Base-by-base conservation (phyloP, 352 stramenopile genomes). In the Phytophthora crassamura region DNA sequence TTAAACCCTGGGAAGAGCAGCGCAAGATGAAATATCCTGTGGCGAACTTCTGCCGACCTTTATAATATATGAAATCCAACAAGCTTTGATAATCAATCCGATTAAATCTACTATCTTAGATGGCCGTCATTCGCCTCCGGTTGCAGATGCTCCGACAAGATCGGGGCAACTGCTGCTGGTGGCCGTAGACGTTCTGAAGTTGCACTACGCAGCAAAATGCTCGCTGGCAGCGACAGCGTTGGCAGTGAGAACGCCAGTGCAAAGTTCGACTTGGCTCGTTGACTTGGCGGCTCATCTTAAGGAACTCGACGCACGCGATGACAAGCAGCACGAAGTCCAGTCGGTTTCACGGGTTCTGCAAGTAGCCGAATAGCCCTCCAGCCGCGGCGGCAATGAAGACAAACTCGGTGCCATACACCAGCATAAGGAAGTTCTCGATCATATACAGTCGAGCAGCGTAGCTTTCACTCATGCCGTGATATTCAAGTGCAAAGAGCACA, bases 341-440 rank as follows among this genome's bases (percentile, higher is more conserved):
- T 7, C 84, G 87, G 42, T 95, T 92, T 85, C 87, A 95, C 10
- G 85, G 84, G 42, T 81, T 91, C 61, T 89, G 84, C 34, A 95
- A 61, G 52, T 94, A 95, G 15, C 70, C 71, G 3, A 82, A 55
- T 2, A 95, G 69, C 1, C 84, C 87, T 10, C 84, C 75, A 0
- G 80, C 69, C 35, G 69, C 80, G 2, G 75, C 76, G 22, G 72
- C 87, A 4, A 92, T 70, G 4, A 94, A 59, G 22, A 92, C 53
- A 30, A 94, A 90, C 35, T 95, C 87, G 2, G 64, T 73, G 0
- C 74, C 75, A 51, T 93, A 95, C 7, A 95, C 63, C 4, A 92
- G 41, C 43, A 93, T 91, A 9, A 93, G 73, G 10, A 80, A 52
- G 32, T 89, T 91, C 43, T 91, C 80, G 0, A 84, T 77, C 8